Percentiles rank a stretch among this genome's conserved stretches.
Conservation (phyloP, 2,329 filamentous ascomycete species). For the Colletotrichum lupini region DNA sequence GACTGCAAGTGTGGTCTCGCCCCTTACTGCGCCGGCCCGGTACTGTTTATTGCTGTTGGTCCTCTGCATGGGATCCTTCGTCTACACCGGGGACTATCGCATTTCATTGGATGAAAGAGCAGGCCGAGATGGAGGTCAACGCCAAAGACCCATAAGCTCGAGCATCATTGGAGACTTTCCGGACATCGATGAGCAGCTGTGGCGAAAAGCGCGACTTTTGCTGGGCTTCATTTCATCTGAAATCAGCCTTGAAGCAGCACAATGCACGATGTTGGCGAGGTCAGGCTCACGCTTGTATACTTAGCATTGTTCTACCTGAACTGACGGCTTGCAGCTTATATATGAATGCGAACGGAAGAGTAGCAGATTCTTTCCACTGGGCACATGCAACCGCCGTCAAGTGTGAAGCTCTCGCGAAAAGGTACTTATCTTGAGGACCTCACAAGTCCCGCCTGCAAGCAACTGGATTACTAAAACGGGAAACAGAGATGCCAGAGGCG, state of each 20-base stretch:
- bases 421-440: no score
- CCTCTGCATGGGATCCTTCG: conserved; percentile 34
- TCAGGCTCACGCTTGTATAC: conserved; percentile 13
- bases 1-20: neutral
- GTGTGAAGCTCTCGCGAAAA: conserved; percentile 40
- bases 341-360: conserved; percentile 39
- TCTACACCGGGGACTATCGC: conserved; percentile 9
- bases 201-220: conserved; percentile 40
- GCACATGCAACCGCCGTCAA: conserved; percentile 42
- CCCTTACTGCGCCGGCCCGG: neutral
- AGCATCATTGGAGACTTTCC: neutral
- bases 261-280: conserved; percentile 45
- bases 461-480: neutral
- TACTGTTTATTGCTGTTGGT: conserved; percentile 37
- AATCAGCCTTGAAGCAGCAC: conserved; percentile 39
- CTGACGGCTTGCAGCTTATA: conserved; percentile 37
- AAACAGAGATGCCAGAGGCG: neutral
- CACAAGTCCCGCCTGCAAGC: no score
- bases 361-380: conserved; percentile 42
- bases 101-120: conserved; percentile 19
- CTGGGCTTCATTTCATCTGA: conserved; percentile 38
- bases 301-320: no score
- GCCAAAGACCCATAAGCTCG: neutral
- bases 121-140: neutral
- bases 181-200: conserved; percentile 29